Evolutionary conservation across 2,329 filamentous ascomycete genomes (phyloP).

Genomic region (Apiospora marii): DNA sequence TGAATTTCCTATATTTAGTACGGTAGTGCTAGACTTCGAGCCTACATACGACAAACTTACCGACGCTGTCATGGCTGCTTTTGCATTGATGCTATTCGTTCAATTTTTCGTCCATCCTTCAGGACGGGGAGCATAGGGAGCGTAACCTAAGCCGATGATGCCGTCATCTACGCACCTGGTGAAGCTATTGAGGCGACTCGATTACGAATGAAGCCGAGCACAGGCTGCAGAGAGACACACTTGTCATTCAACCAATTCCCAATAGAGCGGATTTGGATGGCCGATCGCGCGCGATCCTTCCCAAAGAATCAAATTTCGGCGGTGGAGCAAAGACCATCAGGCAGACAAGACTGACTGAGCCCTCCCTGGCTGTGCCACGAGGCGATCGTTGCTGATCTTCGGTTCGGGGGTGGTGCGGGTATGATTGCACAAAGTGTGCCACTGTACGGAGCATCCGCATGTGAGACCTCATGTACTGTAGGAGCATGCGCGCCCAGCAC

Average conservation of each 20-base stretch:
- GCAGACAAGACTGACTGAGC: neutral
- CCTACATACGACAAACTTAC: neutral
- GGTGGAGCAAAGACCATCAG: neutral
- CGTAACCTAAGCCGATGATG: neutral
- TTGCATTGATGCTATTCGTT: neutral
- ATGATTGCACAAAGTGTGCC: neutral
- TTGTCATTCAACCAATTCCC: neutral
- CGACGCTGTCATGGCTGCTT: neutral
- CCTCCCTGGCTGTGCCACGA: neutral
- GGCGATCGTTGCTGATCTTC: neutral
- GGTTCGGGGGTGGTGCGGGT: neutral
- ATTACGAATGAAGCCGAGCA: neutral
- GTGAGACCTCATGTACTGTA: neutral
- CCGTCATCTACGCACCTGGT: neutral
- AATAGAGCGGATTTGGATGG: neutral
- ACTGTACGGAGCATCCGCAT: neutral
- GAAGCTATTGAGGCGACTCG: neutral
- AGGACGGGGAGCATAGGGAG: neutral
- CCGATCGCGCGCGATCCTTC: neutral
- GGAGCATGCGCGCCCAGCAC: neutral
- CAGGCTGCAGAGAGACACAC: slow-evolving; percentile 9
- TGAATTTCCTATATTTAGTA: slow-evolving; percentile 3
- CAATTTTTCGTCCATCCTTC: neutral
- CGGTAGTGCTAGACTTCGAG: neutral
- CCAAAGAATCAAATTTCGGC: neutral